Evolutionary conservation across 768 basidiomycete species (phyloP).

Genomic region (Xerocomellus intermedius): DNA sequence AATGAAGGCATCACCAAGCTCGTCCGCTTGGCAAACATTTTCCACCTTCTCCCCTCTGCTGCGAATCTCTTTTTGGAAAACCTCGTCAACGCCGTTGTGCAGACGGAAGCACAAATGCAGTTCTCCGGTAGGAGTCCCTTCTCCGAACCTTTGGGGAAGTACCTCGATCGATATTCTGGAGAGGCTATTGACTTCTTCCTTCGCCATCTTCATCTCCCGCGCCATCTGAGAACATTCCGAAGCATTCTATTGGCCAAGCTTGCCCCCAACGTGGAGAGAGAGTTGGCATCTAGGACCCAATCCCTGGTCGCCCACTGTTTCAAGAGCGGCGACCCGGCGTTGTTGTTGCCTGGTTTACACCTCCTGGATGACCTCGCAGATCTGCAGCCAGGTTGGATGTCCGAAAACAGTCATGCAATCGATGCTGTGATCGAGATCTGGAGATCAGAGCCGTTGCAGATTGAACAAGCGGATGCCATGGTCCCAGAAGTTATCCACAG

Average conservation of each 20-base stretch:
- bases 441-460: conserved; percentile 49
- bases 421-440: conserved; percentile 74
- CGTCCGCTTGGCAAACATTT: conserved; percentile 94
- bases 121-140: conserved; percentile 90
- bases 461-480: conserved; percentile 43
- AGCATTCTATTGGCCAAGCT: conserved; percentile 78
- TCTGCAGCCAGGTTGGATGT: conserved; percentile 68
- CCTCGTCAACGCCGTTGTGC: conserved; percentile 84
- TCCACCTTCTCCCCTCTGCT: conserved; percentile 91
- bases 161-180: conserved; percentile 84
- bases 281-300: conserved; percentile 60
- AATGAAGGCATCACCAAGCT: conserved; percentile 92
- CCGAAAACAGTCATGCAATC: conserved; percentile 62
- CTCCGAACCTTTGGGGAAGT: conserved; percentile 87
- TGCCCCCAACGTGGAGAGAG: conserved; percentile 72
- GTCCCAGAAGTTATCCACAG: conserved; percentile 54
- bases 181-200: conserved; percentile 88
- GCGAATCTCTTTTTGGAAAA: conserved; percentile 90
- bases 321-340: conserved; percentile 45
- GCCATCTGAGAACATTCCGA: conserved; percentile 79
- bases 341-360: conserved; percentile 68
- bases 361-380: conserved; percentile 75
- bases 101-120: conserved; percentile 89
- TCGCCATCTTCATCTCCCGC: conserved; percentile 70
- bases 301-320: conserved; percentile 52